Conservation (phyloP, 2,329 filamentous ascomycete genomes). For the Cryphonectria parasitica region DNA sequence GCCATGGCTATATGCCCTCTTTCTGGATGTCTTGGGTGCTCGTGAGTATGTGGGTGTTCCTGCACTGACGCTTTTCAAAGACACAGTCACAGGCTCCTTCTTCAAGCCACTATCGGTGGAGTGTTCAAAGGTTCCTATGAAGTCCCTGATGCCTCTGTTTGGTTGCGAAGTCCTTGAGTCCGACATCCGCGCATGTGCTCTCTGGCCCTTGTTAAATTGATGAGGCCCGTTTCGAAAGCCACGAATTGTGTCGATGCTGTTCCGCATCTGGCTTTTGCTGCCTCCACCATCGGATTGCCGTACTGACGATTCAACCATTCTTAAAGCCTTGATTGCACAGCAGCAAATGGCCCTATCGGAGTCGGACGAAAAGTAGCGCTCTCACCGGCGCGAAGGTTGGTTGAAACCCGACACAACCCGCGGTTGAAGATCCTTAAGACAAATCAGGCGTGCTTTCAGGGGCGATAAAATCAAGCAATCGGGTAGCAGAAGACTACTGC, state of each 20-base stretch:
- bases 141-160: not conserved
- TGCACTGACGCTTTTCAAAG: not conserved
- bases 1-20: not conserved
- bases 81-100: not conserved
- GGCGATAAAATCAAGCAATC: not conserved
- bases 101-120: not conserved
- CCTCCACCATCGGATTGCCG: not conserved
- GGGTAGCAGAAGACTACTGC: not conserved
- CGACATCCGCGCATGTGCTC: not conserved
- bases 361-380: not conserved
- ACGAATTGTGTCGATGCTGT: not conserved
- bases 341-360: not conserved
- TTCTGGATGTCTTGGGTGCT: not conserved
- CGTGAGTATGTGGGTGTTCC: too few species aligned
- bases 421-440: not conserved
- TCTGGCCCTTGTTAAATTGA: not conserved
- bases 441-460: not conserved
- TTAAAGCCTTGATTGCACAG: not conserved
- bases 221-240: not conserved
- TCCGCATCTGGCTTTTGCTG: not conserved
- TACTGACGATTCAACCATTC: not conserved
- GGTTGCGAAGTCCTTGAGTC: not conserved
- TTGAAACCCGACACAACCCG: not conserved
- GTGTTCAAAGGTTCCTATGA: not conserved
- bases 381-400: not conserved